Evolutionary conservation across 495 filamentous ascomycete species (phyloP).

Genomic region (Podospora conica): DNA sequence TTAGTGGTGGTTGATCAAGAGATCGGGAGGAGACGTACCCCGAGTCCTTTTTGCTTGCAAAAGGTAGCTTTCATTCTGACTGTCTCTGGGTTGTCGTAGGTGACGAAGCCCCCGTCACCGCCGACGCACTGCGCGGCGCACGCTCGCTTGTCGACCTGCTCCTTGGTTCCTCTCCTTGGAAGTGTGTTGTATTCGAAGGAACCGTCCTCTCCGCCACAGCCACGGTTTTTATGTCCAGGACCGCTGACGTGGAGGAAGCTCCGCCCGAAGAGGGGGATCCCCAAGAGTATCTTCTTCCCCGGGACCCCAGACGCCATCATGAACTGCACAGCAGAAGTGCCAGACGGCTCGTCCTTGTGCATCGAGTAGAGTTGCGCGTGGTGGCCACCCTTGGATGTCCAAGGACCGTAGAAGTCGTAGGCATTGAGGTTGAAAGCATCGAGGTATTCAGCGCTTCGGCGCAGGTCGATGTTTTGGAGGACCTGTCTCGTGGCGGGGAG

Average conservation of each 20-base stretch:
- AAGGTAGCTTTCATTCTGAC: slow-evolving; percentile 81
- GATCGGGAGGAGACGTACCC: slow-evolving; percentile 35
- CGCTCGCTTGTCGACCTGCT: slow-evolving; percentile 58
- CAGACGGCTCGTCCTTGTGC: slow-evolving; percentile 52
- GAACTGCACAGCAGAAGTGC: slow-evolving; percentile 60
- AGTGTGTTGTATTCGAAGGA: slow-evolving; percentile 77
- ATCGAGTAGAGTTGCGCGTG: slow-evolving; percentile 73
- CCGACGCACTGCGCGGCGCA: slow-evolving; percentile 73
- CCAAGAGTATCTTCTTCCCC: slow-evolving; percentile 67
- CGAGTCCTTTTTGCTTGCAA: slow-evolving; percentile 68
- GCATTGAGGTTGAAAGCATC: slow-evolving; percentile 80
- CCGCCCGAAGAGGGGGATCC: slow-evolving; percentile 74
- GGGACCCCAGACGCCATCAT: slow-evolving; percentile 62
- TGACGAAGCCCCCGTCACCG: slow-evolving; percentile 78
- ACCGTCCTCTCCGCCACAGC: slow-evolving; percentile 68
- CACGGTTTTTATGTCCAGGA: slow-evolving; percentile 57
- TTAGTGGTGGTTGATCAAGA: not conserved
- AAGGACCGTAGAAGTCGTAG: slow-evolving; percentile 83
- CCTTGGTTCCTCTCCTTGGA: slow-evolving; percentile 62
- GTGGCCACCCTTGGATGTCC: slow-evolving; percentile 64
- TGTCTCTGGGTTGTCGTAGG: slow-evolving; percentile 78
- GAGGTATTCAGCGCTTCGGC: slow-evolving; percentile 55
- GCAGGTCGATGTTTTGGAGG: slow-evolving; percentile 69
- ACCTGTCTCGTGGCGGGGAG: slow-evolving; percentile 73
- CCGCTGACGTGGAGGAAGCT: slow-evolving; percentile 66